Evolutionary conservation across 73 alveolate genomes (phyloP), one percentile per base, ranked within the genome.

Genomic region (Stentor coeruleus): DNA sequence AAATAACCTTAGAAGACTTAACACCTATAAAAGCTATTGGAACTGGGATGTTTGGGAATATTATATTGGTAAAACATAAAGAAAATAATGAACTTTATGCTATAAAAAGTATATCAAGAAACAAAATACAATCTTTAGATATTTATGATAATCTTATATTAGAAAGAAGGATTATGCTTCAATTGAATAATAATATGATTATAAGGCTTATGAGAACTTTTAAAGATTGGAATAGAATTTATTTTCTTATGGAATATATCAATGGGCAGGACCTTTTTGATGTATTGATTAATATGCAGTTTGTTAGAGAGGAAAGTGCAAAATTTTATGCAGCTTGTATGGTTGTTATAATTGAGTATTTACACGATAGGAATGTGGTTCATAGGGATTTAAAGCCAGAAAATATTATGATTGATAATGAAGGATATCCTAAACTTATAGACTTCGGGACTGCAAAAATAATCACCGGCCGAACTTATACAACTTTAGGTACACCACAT

Each of bases 21-120:
- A 84, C 72, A 74, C 73, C 73, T 58, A 58, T 86, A 4, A 86
- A 86, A 74, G 85, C 74, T 39, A 72, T 86, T 59, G 91, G 91
- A 41, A 86, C 82, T 66, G 90, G 90, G 3, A 86, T 81, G 86
- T 86, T 86, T 38, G 92, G 92, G 33, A 74, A 75, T 75, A 3
- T 35, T 75, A 14, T 75, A 37, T 66, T 75, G 14, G 38, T 33
- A 28, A 38, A 28, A n/a, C 2, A 75, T 84, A 59, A 79, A 84
- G 88, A 59, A 59, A 86, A 66, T 55, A 83, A 86, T 41, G 83
- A 59, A 74, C 35, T 84, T 3, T 85, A 82, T 82, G 90, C 92
- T 38, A 14, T 75, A 6, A 75, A 75, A 66, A 31, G 49, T 2
- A 11, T 66, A 1, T 26, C 37, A 1, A 66, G 37, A 33, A 31